phyloP scores from a whole-genome alignment of 257 asterid species.

The Schizonepeta tenuifolia region DNA sequence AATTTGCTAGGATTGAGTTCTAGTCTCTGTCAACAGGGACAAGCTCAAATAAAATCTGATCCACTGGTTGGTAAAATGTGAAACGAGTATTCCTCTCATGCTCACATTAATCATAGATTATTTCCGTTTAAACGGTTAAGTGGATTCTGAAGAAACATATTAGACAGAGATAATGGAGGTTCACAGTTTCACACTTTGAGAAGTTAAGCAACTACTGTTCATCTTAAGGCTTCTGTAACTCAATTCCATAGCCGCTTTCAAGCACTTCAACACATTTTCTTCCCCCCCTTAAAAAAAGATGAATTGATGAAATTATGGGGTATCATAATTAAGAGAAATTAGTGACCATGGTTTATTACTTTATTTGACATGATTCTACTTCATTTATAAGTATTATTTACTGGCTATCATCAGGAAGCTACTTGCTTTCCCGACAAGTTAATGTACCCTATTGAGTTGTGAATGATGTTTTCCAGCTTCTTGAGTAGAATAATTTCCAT shows the following conservation, averaged over 20 bases:
- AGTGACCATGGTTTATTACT: neutral
- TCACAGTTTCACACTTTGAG: neutral
- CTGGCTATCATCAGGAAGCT: conserved; percentile 18
- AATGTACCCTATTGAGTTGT: conserved; percentile 19
- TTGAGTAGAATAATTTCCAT: conserved; percentile 11
- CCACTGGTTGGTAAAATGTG: neutral
- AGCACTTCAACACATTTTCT: conserved; percentile 1
- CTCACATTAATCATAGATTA: neutral
- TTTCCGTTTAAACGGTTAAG: neutral
- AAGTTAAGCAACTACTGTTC: conserved; percentile 3
- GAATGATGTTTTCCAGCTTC: conserved; percentile 1
- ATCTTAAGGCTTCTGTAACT: conserved; percentile 7
- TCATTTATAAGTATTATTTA: conserved; percentile 2
- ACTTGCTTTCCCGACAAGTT: conserved; percentile 5
- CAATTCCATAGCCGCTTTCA: conserved; percentile 1
- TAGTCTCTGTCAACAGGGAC: neutral
- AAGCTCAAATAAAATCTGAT: conserved; percentile 16
- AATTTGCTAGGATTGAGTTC: neutral
- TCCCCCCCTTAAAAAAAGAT: neutral
- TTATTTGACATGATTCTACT: neutral
- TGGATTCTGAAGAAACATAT: neutral
- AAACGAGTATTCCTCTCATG: neutral
- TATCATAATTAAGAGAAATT: conserved; percentile 5
- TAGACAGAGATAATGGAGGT: conserved; percentile 4
- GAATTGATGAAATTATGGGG: neutral